Evolutionary conservation across 2,329 filamentous ascomycete species (phyloP), one percentile per base, ranked within the genome.

Genomic region (Orbilia oligospora): DNA sequence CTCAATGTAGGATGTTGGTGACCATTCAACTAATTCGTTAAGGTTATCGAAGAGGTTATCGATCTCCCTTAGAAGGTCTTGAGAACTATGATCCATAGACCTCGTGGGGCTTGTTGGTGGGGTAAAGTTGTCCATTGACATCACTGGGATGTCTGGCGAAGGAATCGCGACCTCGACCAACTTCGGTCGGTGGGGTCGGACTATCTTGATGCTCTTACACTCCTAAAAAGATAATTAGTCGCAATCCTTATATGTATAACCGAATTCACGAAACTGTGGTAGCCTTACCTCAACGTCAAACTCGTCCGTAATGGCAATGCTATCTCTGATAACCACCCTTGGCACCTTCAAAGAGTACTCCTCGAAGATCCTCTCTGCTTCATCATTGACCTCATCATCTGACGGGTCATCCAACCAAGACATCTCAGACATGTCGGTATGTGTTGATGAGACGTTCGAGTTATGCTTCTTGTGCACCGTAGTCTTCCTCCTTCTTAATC

Each of bases 361-460:
- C n/a, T 77, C 61, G 24, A 77, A 77, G 51, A 77, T 77, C 24
- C 51, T 56, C 12, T 77, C 73, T 9, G 73, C 73, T 18, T 77
- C 73, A 36, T 77, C 73, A 18, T 77, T 77, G 8, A 77, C 51
- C 61, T 77, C 73, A 48, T 77, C 73, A 38, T 77, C 73, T 1
- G 73, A 77, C 8, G 73, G 67, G 33, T 77, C 73, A 22, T 77
- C 73, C 14, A 77, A 64, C 73, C 73, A 77, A 33, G 73, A 77
- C 58, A 67, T 77, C 33, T 77, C 73, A 3, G 67, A 77, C 20
- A 67, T 22, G n/a, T 65, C 61, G 6, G 66, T 67, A 9, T 18
- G 30, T 30, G 36, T 27, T 9, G 73, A 77, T 24, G 73, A 71
- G 27, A 46, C 20, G 38, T 76, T 63, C 12, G 65, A 77, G 8